Evolutionary conservation across 2,329 filamentous ascomycete genomes (phyloP), one percentile per base, ranked within the genome.

Genomic region (Curvularia verruculosa): DNA sequence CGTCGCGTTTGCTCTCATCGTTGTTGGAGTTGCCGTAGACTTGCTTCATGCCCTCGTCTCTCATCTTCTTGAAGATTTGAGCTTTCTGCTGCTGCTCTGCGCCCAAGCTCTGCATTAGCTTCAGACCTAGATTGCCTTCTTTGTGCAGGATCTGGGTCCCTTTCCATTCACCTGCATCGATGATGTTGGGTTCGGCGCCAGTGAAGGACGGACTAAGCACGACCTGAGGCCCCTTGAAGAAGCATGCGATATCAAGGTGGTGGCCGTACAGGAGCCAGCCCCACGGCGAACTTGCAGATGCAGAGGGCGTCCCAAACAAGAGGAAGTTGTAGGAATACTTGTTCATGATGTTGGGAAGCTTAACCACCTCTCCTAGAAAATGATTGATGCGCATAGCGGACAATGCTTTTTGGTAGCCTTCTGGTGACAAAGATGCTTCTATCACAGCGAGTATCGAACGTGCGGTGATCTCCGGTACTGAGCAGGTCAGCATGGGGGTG

Each of bases 231-330:
- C 80, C 80, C 68, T 87, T 84, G 53, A 92, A 81, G 69, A 92
- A 89, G 21, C 89, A 82, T 66, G 87, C 87, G 2, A 93, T 81
- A 64, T 89, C 91, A 2, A 94, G 80, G 65, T 94, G 90, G 72
- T 94, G 90, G 6, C 90, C 90, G 75, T 92, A 94, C 67, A 92
- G 86, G 0, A 85, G 84, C 75, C 85, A 90, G 0, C 89, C 89
- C 89, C 89, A 92, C 0, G 89, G 86, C 2, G 76, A 67, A 1
- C 64, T 64, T 0, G 78, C 75, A 0, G 78, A 78, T 0, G 77
- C 70, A 0, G 85, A 87, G 0, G 88, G 88, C 9, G 75, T 74
- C 10, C 89, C 89, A 68, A 92, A 92, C 1, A 92, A 77, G 34
- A 86, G 84, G 57, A 91, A 88, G 75, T 92, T 92, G 81, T 92